Evolutionary conservation across 805 yeast genomes (phyloP).

Genomic region (Saccharomycopsis guyanensis): DNA sequence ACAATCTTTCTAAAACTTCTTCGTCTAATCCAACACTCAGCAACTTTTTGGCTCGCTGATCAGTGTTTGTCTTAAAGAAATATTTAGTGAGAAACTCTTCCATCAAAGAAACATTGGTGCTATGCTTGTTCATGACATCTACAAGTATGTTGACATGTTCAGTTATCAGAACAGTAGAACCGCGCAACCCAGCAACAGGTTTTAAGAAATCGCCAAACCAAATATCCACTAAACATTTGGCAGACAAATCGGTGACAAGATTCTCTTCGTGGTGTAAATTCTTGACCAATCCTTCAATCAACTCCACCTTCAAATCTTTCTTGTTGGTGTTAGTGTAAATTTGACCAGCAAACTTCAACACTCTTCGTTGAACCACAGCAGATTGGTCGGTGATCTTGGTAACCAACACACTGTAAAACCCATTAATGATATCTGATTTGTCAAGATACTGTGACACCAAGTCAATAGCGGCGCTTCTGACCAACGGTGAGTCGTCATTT

Average conservation of each 20-base stretch:
- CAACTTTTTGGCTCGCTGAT: not conserved
- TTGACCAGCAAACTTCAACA: constrained; percentile 41
- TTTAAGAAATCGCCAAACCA: constrained; percentile 28
- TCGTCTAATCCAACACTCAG: constrained; percentile 11
- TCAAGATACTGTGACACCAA: constrained; percentile 44
- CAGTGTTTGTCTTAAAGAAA: constrained; percentile 25
- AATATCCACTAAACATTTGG: constrained; percentile 29
- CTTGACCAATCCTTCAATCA: constrained; percentile 45
- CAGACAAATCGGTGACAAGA: constrained; percentile 37
- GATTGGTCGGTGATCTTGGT: constrained; percentile 32
- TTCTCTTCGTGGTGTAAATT: constrained; percentile 69
- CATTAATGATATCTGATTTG: constrained; percentile 34
- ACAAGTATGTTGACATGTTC: constrained; percentile 31
- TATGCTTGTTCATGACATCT: constrained; percentile 31
- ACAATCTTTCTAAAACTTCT: not conserved
- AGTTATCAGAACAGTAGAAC: constrained; percentile 16
- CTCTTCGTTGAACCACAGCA: constrained; percentile 54
- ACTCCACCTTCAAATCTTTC: constrained; percentile 30
- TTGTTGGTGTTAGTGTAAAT: constrained; percentile 37
- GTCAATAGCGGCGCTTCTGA: constrained; percentile 70
- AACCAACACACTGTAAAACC: constrained; percentile 29
- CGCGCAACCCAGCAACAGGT: not conserved
- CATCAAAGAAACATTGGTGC: constrained; percentile 37
- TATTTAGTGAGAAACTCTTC: constrained; percentile 39
- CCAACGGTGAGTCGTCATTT: constrained; percentile 58